These are phyloP conservation scores for Hyphopichia burtonii DNA, from an alignment of 1,139 yeast species.

Conservation along the genomic window DNA sequence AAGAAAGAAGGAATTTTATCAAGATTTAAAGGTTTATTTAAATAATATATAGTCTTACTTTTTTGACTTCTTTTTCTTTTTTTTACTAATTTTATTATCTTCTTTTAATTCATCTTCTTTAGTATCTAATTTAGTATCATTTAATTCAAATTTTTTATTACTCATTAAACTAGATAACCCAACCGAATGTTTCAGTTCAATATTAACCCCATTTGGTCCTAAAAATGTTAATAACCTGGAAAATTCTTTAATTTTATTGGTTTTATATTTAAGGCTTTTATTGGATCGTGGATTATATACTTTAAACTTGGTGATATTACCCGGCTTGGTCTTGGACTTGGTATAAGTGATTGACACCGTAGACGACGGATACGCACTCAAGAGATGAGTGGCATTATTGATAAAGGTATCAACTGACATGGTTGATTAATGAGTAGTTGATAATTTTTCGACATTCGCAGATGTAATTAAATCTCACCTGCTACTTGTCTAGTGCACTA, in stretches of 20 bases:
- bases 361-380: slow-evolving; percentile 39
- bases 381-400: slow-evolving; percentile 29
- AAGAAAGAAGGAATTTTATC: slow-evolving; percentile 29
- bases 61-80: slow-evolving; percentile 22
- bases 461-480: too few species aligned
- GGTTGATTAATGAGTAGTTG: not conserved
- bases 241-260: slow-evolving; percentile 72
- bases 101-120: slow-evolving; percentile 15
- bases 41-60: slow-evolving; percentile 10
- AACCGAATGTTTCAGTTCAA: slow-evolving; percentile 16
- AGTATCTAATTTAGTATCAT: slow-evolving; percentile 11
- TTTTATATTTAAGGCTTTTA: slow-evolving; percentile 58
- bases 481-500: too few species aligned
- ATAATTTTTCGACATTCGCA: too few species aligned
- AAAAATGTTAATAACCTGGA: slow-evolving; percentile 76
- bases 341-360: slow-evolving; percentile 40
- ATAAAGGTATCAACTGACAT: slow-evolving; percentile 33
- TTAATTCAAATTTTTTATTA: slow-evolving; percentile 32
- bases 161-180: slow-evolving; percentile 46
- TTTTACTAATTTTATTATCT: slow-evolving; percentile 19
- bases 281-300: slow-evolving; percentile 73
- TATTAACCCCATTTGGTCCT: slow-evolving; percentile 66
- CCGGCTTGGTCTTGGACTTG: slow-evolving; percentile 15
- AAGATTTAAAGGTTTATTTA: slow-evolving; percentile 34
- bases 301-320: slow-evolving; percentile 55